Conservation (phyloP, 139 green algal genomes). For the Chlorella vulgaris region DNA sequence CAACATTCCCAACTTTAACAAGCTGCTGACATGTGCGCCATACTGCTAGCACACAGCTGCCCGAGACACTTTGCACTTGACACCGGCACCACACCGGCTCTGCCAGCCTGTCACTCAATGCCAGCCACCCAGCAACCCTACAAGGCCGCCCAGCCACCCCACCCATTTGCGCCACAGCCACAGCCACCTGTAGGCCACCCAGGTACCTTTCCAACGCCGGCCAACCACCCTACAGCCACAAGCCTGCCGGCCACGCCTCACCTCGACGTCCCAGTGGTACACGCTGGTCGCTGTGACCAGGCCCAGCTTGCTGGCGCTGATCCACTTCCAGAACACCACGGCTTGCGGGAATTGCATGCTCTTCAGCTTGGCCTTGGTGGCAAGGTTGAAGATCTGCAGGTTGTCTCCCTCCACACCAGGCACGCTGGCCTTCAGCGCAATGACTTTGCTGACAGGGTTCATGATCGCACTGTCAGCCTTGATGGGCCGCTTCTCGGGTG, state of each 20-base stretch:
- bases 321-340: slow-evolving; percentile 99
- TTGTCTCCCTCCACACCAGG: slow-evolving; percentile 73
- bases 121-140: no score
- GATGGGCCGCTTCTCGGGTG: slow-evolving; percentile 90
- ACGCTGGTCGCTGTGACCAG: slow-evolving; percentile 91
- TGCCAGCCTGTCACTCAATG: no score
- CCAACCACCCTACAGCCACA: not conserved
- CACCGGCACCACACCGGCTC: no score
- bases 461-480: slow-evolving; percentile 97
- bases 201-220: not conserved
- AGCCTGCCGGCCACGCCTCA: no score
- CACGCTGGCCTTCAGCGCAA: slow-evolving; percentile 91
- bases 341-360: slow-evolving; percentile 91
- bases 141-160: no score
- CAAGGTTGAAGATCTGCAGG: slow-evolving; percentile 98
- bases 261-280: slow-evolving; percentile 98
- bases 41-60: no score
- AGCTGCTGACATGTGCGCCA: no score
- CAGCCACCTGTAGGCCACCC: not conserved
- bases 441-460: slow-evolving; percentile 92
- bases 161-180: not conserved
- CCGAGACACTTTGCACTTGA: no score
- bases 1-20: no score
- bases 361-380: slow-evolving; percentile 98
- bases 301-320: slow-evolving; percentile 80